These are phyloP conservation scores for Trapa bicornis DNA, from an alignment of 345 rosid genomes.

Conservation along the genomic window DNA sequence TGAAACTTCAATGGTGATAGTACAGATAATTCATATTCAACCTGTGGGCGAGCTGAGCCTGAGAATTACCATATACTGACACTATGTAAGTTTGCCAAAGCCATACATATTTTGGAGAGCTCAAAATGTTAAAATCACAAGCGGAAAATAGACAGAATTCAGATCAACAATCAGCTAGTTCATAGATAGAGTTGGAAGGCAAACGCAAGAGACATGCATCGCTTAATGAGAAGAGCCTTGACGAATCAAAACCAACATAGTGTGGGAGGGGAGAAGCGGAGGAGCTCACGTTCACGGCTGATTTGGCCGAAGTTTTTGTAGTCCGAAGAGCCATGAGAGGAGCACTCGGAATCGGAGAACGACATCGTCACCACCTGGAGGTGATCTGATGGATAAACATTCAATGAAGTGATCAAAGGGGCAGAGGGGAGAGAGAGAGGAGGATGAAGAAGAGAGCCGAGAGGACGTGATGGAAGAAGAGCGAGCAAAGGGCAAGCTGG, in stretches of 20 bases:
- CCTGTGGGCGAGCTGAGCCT: neutral
- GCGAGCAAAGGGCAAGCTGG: neutral
- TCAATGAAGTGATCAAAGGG: slow-evolving; percentile 1
- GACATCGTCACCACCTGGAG: slow-evolving; percentile 27
- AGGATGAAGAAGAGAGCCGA: slow-evolving; percentile 1
- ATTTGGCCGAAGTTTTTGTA: slow-evolving; percentile 63
- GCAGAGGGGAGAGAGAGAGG: neutral
- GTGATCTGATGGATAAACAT: neutral
- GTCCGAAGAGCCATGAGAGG: slow-evolving; percentile 33
- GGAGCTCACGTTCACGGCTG: slow-evolving; percentile 58
- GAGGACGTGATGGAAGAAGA: neutral
- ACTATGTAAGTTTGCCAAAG: neutral
- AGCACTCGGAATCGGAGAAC: slow-evolving; percentile 48
- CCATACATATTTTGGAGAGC: neutral
- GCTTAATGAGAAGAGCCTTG: neutral
- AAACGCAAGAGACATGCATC: neutral
- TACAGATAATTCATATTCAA: neutral
- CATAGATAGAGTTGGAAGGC: neutral
- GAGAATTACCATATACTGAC: neutral
- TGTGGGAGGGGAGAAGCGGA: slow-evolving; percentile 1
- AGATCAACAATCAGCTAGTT: neutral
- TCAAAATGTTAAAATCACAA: neutral
- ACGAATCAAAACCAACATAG: neutral
- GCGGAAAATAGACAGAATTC: neutral
- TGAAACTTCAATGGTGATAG: neutral